Conservation (phyloP, 1,139 yeast species). For the Candida sojae region DNA sequence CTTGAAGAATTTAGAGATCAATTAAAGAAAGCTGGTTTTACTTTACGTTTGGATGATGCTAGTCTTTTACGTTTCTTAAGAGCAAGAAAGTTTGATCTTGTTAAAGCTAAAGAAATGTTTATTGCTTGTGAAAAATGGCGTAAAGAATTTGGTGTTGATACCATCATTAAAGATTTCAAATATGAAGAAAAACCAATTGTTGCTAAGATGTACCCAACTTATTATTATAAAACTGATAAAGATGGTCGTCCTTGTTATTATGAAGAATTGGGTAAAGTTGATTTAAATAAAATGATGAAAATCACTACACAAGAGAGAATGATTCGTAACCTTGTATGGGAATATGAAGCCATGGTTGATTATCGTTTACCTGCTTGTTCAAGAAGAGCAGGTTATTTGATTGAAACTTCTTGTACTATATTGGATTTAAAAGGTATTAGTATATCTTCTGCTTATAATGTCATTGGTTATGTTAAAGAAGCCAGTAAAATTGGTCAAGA, state of each 20-base stretch:
- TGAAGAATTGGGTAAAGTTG: constrained; percentile 91
- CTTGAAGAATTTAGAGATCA: constrained; percentile 59
- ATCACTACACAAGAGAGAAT: constrained; percentile 94
- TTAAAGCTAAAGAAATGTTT: constrained; percentile 80
- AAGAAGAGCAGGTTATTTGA: constrained; percentile 71
- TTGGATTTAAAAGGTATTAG: constrained; percentile 95
- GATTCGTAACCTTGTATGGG: constrained; percentile 96
- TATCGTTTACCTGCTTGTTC: constrained; percentile 94
- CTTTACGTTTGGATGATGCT: constrained; percentile 83
- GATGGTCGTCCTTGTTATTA: constrained; percentile 96
- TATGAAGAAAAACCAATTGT: constrained; percentile 89
- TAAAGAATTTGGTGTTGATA: constrained; percentile 79
- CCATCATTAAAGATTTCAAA: constrained; percentile 81
- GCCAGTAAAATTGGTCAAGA: constrained; percentile 95
- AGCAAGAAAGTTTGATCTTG: constrained; percentile 91
- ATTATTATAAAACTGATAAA: constrained; percentile 93
- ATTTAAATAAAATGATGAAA: constrained; percentile 87
- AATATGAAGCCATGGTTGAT: constrained; percentile 85
- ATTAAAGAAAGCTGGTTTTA: constrained; percentile 65
- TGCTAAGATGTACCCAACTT: constrained; percentile 91
- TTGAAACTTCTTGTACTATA: constrained; percentile 96
- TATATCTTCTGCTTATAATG: constrained; percentile 79
- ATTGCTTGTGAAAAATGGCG: constrained; percentile 92
- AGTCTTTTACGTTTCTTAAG: constrained; percentile 85
- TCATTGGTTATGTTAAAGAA: constrained; percentile 83